Base-by-base conservation (phyloP, 2,329 filamentous ascomycete genomes). In the Xylariaceae sp. region DNA sequence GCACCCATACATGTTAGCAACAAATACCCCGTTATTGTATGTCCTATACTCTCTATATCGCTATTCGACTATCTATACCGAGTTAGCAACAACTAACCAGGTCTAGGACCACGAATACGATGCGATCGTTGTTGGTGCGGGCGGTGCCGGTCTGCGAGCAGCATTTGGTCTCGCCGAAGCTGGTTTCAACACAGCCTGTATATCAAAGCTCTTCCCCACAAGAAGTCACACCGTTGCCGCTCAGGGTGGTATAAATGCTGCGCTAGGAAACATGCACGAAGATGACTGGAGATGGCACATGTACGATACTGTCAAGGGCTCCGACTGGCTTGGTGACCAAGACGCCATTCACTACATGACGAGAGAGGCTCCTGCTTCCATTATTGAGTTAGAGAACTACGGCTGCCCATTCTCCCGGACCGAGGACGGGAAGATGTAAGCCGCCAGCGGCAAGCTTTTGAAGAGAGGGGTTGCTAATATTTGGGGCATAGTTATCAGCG, bases 261-360 rank as follows among this genome's bases (percentile, higher is more conserved):
- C 91, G 48, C 83, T 95, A 54, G 91, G 91, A 73, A 96, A 96
- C 81, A 97, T 97, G 93, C 92, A 96, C 83, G 87, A 94, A 82
- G 93, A 97, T 72, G 92, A 97, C 80, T 97, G 93, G 93, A 88
- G 92, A 82, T 97, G 93, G 93, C 93, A 97, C 80, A 97, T 97
- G 93, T 97, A 97, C 82, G 93, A 97, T 77, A 97, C 93, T 39
- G 93, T 97, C 74, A 97, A 97, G 83, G 93, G 93, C 65, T 96
- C 91, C 65, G 93, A 97, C 82, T 97, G 93, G 93, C 86, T 97
- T 48, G 93, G 93, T 76, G 93, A 97, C 77, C 93, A 97, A 79
- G 93, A 97, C 75, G 93, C 93, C 65, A 97, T 97, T 73, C 93
- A 97, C 80, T 97, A 97, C 82, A 97, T 97, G 93, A 97, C 93